Evolutionary conservation across 164 flowering plant genomes (phyloP).

Genomic region (Cinnamomum chago): DNA sequence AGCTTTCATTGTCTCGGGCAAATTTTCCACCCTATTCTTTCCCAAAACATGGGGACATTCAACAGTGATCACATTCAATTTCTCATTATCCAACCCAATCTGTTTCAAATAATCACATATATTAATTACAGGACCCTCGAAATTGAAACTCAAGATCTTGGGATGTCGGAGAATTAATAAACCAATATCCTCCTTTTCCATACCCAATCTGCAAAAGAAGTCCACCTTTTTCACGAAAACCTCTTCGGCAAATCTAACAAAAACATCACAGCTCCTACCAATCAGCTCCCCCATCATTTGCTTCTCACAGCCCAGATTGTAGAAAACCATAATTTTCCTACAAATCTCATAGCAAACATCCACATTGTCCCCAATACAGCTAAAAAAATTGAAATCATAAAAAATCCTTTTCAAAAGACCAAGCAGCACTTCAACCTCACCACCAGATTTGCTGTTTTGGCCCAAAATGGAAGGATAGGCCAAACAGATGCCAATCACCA

Average conservation of each 20-base stretch:
- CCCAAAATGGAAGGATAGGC: slow-evolving; percentile 54
- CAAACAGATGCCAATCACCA: slow-evolving; percentile 49
- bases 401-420: slow-evolving; percentile 48
- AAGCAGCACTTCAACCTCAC: slow-evolving; percentile 33
- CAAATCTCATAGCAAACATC: slow-evolving; percentile 54
- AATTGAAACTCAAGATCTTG: slow-evolving; percentile 34
- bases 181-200: slow-evolving; percentile 34
- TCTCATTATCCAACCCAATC: slow-evolving; percentile 36
- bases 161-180: slow-evolving; percentile 44
- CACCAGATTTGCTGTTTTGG: slow-evolving; percentile 17
- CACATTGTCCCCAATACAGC: slow-evolving; percentile 39
- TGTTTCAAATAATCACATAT: slow-evolving; percentile 35
- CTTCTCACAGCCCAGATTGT: slow-evolving; percentile 51
- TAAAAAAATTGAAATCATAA: slow-evolving; percentile 34
- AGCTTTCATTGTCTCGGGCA: slow-evolving; percentile 58
- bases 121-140: not conserved
- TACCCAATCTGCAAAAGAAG: slow-evolving; percentile 44
- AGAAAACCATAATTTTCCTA: slow-evolving; percentile 54
- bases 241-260: slow-evolving; percentile 44
- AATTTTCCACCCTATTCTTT: slow-evolving; percentile 46
- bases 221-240: slow-evolving; percentile 43
- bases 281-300: slow-evolving; percentile 44
- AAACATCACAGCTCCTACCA: slow-evolving; percentile 31
- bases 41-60: slow-evolving; percentile 52
- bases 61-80: slow-evolving; percentile 23